Evolutionary conservation across 2,329 filamentous ascomycete species (phyloP).

Genomic region (Podosphaera leucotricha): DNA sequence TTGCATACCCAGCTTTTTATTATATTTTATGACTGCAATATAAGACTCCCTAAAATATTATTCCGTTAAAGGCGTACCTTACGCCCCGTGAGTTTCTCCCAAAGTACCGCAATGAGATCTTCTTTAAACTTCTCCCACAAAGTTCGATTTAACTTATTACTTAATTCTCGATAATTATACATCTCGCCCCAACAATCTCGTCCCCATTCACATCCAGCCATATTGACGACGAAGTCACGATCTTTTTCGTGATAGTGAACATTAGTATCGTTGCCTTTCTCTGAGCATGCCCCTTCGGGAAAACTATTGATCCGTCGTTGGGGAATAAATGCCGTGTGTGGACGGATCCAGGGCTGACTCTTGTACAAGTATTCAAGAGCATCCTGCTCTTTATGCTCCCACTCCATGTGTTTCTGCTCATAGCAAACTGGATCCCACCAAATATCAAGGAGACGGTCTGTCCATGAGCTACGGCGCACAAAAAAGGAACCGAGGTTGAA

Average conservation of each 20-base stretch:
- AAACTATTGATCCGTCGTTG: constrained; percentile 92
- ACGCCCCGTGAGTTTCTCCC: constrained; percentile 39
- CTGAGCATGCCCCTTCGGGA: constrained; percentile 68
- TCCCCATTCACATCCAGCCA: constrained; percentile 95
- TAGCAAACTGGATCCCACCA: constrained; percentile 99
- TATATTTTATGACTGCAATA: too few species aligned
- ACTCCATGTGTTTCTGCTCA: constrained; percentile 96
- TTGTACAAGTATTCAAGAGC: constrained; percentile 79
- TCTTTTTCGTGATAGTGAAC: constrained; percentile 75
- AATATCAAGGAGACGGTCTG: constrained; percentile 72
- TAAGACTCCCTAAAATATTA: background rate
- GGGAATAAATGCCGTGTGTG: constrained; percentile 68
- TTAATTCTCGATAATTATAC: constrained; percentile 81
- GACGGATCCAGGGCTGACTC: constrained; percentile 78
- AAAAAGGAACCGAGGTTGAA: constrained; percentile 98
- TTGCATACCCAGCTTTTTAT: too few species aligned
- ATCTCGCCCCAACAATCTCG: constrained; percentile 96
- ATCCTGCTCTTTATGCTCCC: constrained; percentile 98
- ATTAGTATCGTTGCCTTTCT: constrained; percentile 46
- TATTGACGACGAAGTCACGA: constrained; percentile 87
- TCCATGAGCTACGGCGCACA: constrained; percentile 63
- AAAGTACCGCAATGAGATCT: constrained; percentile 34
- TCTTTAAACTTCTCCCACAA: constrained; percentile 58
- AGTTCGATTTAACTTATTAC: constrained; percentile 68
- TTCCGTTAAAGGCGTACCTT: constrained; percentile 12